These are phyloP conservation scores for Fraxinus ornus DNA, from an alignment of 305 asterid genomes.

Conservation along the genomic window DNA sequence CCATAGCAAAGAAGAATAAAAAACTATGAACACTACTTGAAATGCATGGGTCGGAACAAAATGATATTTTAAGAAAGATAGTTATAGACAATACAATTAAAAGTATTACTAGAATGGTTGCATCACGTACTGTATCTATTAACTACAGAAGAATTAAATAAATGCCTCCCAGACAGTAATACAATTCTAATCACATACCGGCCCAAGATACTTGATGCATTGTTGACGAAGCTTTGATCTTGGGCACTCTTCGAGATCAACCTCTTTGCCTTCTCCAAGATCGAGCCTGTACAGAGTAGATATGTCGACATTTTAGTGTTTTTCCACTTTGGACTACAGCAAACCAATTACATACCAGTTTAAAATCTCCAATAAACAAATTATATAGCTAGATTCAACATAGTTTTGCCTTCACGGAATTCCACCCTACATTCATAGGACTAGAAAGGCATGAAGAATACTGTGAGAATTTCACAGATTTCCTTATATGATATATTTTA, in stretches of 20 bases:
- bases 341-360: not conserved
- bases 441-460: not conserved
- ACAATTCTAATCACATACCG: slow-evolving; percentile 47
- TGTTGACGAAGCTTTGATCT: slow-evolving; percentile 73
- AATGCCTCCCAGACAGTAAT: not conserved
- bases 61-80: not conserved
- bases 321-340: slow-evolving; percentile 18
- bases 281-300: slow-evolving; percentile 62
- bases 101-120: not conserved
- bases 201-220: slow-evolving; percentile 82
- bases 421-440: not conserved
- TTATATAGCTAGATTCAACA: not conserved
- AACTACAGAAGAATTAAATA: not conserved
- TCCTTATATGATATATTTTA: not conserved
- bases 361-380: not conserved
- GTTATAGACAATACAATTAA: not conserved
- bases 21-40: not conserved
- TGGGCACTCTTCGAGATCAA: slow-evolving; percentile 65
- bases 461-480: not conserved
- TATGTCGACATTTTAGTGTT: slow-evolving; percentile 6
- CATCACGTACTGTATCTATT: not conserved
- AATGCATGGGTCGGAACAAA: slow-evolving; percentile 1
- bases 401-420: slow-evolving; percentile 9
- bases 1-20: slow-evolving; percentile 13
- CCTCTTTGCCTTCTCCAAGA: slow-evolving; percentile 84